Percentiles rank a stretch among this genome's conserved stretches.
phyloP scores from a whole-genome alignment of 768 basidiomycete species.

The Porphyrellus cyaneotinctus region DNA sequence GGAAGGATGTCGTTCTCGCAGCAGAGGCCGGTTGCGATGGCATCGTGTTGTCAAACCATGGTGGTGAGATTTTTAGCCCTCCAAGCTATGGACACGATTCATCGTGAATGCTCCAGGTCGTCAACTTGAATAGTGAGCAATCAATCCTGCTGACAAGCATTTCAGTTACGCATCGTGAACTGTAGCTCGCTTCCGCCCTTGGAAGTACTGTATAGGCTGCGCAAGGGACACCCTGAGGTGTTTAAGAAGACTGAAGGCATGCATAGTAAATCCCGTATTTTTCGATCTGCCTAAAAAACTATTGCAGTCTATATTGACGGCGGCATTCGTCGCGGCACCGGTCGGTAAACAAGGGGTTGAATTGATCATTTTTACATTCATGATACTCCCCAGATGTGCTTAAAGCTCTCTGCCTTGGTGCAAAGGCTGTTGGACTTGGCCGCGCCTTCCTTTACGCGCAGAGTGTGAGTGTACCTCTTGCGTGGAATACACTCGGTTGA shows the following conservation, averaged over 20 bases:
- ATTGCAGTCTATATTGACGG: conserved; percentile 81
- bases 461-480: conserved; percentile 47
- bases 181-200: conserved; percentile 69
- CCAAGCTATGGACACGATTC: background rate
- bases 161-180: conserved; percentile 12
- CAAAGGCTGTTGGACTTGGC: conserved; percentile 82
- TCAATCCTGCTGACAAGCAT: background rate
- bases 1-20: conserved; percentile 81
- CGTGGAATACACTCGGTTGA: conserved; percentile 4
- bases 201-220: conserved; percentile 72
- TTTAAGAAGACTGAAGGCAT: conserved; percentile 67
- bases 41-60: conserved; percentile 88
- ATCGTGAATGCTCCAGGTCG: conserved; percentile 41
- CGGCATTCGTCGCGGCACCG: conserved; percentile 68
- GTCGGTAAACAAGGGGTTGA: conserved; percentile 31
- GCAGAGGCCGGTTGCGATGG: conserved; percentile 81
- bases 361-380: background rate
- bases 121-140: conserved; percentile 72
- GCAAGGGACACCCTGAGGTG: conserved; percentile 68
- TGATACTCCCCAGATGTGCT: conserved; percentile 55
- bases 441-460: conserved; percentile 84
- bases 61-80: conserved; percentile 46
- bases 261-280: background rate
- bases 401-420: conserved; percentile 88
- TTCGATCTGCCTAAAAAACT: conserved; percentile 4